Conservation (phyloP, 768 basidiomycete genomes). For the Termitomyces sp. region DNA sequence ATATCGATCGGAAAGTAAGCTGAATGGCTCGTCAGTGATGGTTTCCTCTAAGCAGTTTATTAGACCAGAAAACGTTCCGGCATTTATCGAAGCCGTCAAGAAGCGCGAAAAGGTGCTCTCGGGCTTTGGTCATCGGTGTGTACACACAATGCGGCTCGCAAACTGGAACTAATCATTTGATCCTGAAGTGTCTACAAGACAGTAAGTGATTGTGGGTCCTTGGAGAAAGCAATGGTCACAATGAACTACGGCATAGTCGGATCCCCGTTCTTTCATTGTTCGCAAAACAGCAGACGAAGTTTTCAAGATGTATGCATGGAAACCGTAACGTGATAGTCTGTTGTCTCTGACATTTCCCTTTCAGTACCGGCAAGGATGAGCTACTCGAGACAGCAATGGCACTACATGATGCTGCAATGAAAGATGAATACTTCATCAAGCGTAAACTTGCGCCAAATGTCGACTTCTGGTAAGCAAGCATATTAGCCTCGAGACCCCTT, state of each 20-base stretch:
- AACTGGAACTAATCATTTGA: background rate
- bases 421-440: slow-evolving; percentile 85
- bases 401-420: slow-evolving; percentile 84
- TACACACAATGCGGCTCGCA: background rate
- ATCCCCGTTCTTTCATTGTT: slow-evolving; percentile 89
- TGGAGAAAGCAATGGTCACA: background rate
- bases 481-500: slow-evolving; percentile 22
- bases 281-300: slow-evolving; percentile 89
- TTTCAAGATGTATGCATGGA: slow-evolving; percentile 81
- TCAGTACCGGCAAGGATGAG: slow-evolving; percentile 81
- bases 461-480: slow-evolving; percentile 84
- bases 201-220: slow-evolving; percentile 31
- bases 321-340: background rate
- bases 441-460: slow-evolving; percentile 87
- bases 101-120: slow-evolving; percentile 84
- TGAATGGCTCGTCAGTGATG: too few relatives aligned
- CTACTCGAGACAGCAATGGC: slow-evolving; percentile 88
- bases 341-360: background rate
- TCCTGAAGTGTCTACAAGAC: slow-evolving; percentile 67
- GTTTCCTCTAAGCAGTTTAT: background rate
- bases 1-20: slow-evolving; percentile 79
- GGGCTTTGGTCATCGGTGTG: slow-evolving; percentile 85
- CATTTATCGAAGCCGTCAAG: slow-evolving; percentile 85
- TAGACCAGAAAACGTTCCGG: slow-evolving; percentile 78
- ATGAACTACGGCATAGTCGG: slow-evolving; percentile 52